These are phyloP conservation scores for Bassia scoparia DNA, from an alignment of 148 eudicot species.

Conservation along the genomic window DNA sequence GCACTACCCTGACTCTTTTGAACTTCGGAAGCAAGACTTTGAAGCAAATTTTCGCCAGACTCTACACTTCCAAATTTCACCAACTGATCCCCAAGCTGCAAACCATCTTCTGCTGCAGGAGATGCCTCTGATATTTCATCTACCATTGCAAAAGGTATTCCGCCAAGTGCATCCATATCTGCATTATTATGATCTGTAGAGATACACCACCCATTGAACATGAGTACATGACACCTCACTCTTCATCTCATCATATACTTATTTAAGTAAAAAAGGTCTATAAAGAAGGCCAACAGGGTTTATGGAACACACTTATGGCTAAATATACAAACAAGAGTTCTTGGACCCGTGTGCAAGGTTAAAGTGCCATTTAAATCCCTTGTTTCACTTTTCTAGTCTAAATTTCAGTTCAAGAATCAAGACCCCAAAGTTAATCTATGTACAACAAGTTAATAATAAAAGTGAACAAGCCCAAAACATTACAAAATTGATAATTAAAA, in stretches of 20 bases:
- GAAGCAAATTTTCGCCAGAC: constrained; percentile 60
- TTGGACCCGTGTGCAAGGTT: too few species aligned
- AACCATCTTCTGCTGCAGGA: constrained; percentile 95
- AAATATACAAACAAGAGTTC: too few species aligned
- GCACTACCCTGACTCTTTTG: constrained; percentile 56
- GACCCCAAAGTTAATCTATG: too few species aligned
- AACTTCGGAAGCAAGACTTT: constrained; percentile 76
- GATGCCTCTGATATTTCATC: constrained; percentile 91
- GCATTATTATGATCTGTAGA: constrained; percentile 30
- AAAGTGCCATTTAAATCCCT: too few species aligned
- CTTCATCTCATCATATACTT: constrained; percentile 8
- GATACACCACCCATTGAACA: constrained; percentile 25
- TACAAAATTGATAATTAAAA: too few species aligned
- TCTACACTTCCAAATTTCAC: constrained; percentile 79
- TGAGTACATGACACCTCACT: constrained; percentile 20
- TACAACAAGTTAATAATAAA: too few species aligned
- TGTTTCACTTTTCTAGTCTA: too few species aligned
- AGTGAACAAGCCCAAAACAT: too few species aligned
- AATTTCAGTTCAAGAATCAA: too few species aligned
- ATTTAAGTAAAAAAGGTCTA: neutral
- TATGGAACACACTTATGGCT: too few species aligned
- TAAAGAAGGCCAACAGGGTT: too few species aligned
- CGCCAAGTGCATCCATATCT: constrained; percentile 36
- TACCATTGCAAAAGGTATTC: constrained; percentile 75
- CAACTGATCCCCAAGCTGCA: constrained; percentile 94